A percentile compares a stretch with the other conserved stretches of the same genome.
Conservation (phyloP, 768 basidiomycete species). For the Coprinopsis marcescibilis region DNA sequence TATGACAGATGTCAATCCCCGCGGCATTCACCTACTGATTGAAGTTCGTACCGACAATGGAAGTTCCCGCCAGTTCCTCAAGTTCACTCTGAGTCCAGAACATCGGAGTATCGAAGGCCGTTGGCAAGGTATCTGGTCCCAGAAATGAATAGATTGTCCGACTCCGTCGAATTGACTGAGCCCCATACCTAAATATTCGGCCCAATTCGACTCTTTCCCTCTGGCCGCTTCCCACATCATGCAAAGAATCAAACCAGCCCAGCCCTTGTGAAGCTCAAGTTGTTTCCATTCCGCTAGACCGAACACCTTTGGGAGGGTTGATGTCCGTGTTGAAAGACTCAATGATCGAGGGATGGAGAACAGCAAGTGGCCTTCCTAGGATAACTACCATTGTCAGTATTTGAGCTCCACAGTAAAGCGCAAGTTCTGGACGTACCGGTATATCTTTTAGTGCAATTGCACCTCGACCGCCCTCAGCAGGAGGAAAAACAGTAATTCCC, state of each 20-base stretch:
- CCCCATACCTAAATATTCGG: slow-evolving; percentile 60
- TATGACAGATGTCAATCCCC: slow-evolving; percentile 23
- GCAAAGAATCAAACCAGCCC: slow-evolving; percentile 84
- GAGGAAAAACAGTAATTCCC: slow-evolving; percentile 40
- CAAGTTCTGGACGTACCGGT: slow-evolving; percentile 38
- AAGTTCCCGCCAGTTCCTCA: slow-evolving; percentile 70
- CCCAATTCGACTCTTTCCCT: slow-evolving; percentile 60
- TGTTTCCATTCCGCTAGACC: slow-evolving; percentile 61
- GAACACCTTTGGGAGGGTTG: slow-evolving; percentile 53
- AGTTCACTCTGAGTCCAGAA: slow-evolving; percentile 82
- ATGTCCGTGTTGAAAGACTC: slow-evolving; percentile 77
- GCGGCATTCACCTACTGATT: neutral
- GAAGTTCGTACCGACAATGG: slow-evolving; percentile 71
- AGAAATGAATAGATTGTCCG: too few species aligned
- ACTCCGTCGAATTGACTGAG: neutral
- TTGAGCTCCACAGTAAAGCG: neutral
- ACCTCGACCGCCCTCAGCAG: slow-evolving; percentile 62
- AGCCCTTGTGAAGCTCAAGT: slow-evolving; percentile 58
- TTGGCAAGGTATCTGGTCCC: slow-evolving; percentile 57
- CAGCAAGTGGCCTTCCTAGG: slow-evolving; percentile 65
- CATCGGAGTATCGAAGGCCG: slow-evolving; percentile 83
- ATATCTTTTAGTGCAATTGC: slow-evolving; percentile 71
- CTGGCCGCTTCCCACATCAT: slow-evolving; percentile 93
- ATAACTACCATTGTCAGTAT: neutral
- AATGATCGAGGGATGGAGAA: slow-evolving; percentile 79